Base-by-base conservation (phyloP, 495 filamentous ascomycete species). In the Aspergillus egyptiacus region DNA sequence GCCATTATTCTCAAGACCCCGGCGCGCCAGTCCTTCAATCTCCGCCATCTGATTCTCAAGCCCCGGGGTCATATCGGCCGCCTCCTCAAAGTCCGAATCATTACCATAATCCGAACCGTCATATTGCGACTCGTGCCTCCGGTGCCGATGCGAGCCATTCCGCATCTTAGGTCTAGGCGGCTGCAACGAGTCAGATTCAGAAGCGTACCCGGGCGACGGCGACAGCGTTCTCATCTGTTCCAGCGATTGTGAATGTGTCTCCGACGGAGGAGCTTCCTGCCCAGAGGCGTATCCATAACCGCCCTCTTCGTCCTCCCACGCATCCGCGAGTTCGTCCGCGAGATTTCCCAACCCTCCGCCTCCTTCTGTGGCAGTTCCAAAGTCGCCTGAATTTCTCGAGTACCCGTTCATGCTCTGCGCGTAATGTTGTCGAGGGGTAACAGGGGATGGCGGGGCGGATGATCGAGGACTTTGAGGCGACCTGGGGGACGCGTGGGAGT, bases 31-130 rank as follows among this genome's bases (percentile, higher is more conserved):
- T 51, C 78, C 80, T 58, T 91, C 87, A 37, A 95, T 80, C 43
- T 82, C 81, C 46, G 85, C 84, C 64, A 95, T 85, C 59, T 82
- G 83, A 17, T 77, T 76, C 53, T 91, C 84, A 46, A 95, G 65
- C 27, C 78, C 80, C 6, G 82, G 77, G 6, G 87, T 82, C 48
- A 94, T 84, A 31, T 84, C 85, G 5, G 80, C 68, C 5, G 75
- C 73, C 18, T 84, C 66, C 32, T 78, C 84, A 11, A 88, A 66
- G 58, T 91, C 88, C n/a, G 83, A 85, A 56, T 89, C 84, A 27
- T 74, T 72, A 10, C 77, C 78, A 53, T 78, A 81, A 53, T 81
- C 78, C 1, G 77, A 81, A 4, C 76, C 74, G 41, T 79, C 77
- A 49, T 80, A 79, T 28, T 74, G 68, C 22, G 76, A 81, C 37